phyloP scores from a whole-genome alignment of 768 basidiomycete genomes.

The Rickenella mellea region DNA sequence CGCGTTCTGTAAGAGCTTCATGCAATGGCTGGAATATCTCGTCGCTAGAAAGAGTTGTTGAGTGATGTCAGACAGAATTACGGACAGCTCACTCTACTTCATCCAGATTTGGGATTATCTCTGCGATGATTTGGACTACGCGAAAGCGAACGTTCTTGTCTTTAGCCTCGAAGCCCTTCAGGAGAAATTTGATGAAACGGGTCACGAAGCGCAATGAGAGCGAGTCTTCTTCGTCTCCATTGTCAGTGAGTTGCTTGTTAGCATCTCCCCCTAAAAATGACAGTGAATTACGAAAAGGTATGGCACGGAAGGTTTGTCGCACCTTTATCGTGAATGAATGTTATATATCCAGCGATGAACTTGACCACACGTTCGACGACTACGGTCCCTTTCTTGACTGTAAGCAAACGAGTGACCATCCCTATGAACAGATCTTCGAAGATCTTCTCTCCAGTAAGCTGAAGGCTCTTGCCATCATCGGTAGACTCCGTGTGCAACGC shows the following conservation, averaged over 20 bases:
- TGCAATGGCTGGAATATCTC: conserved; percentile 62
- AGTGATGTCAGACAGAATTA: not conserved
- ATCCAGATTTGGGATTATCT: conserved; percentile 72
- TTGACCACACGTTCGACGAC: conserved; percentile 73
- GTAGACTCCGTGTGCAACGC: conserved; percentile 40
- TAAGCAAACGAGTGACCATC: conserved; percentile 50
- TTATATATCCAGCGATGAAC: conserved; percentile 74
- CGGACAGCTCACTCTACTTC: conserved; percentile 66
- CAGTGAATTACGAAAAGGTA: not conserved
- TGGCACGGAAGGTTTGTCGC: conserved; percentile 9
- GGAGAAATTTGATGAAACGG: conserved; percentile 58
- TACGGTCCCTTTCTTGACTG: conserved; percentile 70
- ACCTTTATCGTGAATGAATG: conserved; percentile 74
- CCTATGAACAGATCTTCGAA: conserved; percentile 62
- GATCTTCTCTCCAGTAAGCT: conserved; percentile 63
- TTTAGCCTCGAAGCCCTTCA: conserved; percentile 74
- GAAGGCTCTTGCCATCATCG: conserved; percentile 38
- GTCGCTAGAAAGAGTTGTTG: conserved; percentile 39
- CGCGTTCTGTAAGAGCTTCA: conserved; percentile 54
- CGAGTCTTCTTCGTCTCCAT: conserved; percentile 51
- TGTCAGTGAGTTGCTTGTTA: conserved; percentile 22
- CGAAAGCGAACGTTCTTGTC: conserved; percentile 84
- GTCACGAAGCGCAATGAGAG: conserved; percentile 59
- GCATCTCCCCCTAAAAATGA: conserved; percentile 25
- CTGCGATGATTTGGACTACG: conserved; percentile 63